Conservation (phyloP, 257 asterid species). For the Przewalskia tangutica region DNA sequence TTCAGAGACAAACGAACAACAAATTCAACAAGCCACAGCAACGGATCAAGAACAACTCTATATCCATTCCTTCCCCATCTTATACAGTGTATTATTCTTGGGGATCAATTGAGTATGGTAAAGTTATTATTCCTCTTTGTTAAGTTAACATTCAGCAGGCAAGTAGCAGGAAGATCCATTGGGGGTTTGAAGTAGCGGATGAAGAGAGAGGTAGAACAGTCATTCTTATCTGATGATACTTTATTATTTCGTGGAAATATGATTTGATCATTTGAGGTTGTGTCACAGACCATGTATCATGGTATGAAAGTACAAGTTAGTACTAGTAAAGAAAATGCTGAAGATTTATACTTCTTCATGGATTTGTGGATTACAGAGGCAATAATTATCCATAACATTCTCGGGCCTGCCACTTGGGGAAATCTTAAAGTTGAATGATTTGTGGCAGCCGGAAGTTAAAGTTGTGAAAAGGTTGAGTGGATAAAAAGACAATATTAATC, state of each 20-base stretch:
- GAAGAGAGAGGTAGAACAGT: neutral
- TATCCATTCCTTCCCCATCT: neutral
- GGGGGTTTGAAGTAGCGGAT: neutral
- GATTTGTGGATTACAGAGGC: neutral
- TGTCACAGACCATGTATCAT: neutral
- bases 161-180: neutral
- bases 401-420: neutral
- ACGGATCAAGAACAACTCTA: neutral
- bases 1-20: neutral
- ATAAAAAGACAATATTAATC: neutral
- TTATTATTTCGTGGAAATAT: neutral
- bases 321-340: neutral
- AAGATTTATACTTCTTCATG: neutral
- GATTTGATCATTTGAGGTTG: neutral
- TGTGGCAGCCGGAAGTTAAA: neutral
- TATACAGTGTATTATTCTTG: neutral
- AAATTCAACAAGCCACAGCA: neutral
- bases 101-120: neutral
- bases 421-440: neutral
- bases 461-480: neutral
- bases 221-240: neutral
- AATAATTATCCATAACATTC: neutral
- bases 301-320: neutral
- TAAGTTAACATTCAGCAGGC: neutral
- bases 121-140: neutral